Percentiles rank a stretch among this genome's conserved stretches.
Conservation (phyloP, 1,139 yeast genomes). For the Zygotorulaspora mrakii region DNA sequence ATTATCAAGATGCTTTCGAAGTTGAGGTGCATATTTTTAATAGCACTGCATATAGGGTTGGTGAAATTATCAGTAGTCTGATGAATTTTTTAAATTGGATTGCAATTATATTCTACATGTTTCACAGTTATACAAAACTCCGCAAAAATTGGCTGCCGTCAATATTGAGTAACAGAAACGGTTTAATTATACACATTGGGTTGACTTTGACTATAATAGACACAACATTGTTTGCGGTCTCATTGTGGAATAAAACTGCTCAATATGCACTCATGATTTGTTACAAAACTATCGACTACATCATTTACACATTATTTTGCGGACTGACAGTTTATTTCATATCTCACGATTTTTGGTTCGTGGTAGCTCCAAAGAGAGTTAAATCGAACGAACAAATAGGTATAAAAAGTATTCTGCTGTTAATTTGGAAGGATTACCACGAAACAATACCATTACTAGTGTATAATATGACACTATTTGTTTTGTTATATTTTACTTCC, state of each 20-base stretch:
- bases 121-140: slow-evolving; percentile 18
- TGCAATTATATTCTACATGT: slow-evolving; percentile 29
- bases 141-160: slow-evolving; percentile 22
- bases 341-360: slow-evolving; percentile 29
- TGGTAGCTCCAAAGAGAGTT: slow-evolving; percentile 22
- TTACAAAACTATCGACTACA: slow-evolving; percentile 18
- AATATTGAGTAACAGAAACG: slow-evolving; percentile 19
- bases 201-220: slow-evolving; percentile 13
- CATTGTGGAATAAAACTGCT: slow-evolving; percentile 15
- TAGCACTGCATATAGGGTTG: slow-evolving; percentile 15
- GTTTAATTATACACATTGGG: slow-evolving; percentile 17
- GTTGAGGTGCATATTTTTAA: slow-evolving; percentile 17
- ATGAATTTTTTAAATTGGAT: slow-evolving; percentile 28
- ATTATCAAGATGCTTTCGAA: slow-evolving; percentile 25
- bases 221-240: slow-evolving; percentile 15
- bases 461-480: slow-evolving; percentile 24
- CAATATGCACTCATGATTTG: slow-evolving; percentile 8
- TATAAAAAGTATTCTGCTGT: slow-evolving; percentile 11
- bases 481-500: slow-evolving; percentile 18
- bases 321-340: slow-evolving; percentile 20
- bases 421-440: slow-evolving; percentile 29
- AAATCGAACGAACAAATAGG: slow-evolving; percentile 6
- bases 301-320: slow-evolving; percentile 21
- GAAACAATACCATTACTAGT: slow-evolving; percentile 28
- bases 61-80: slow-evolving; percentile 18